Evolutionary conservation across 2,329 filamentous ascomycete species (phyloP), one percentile per base, ranked within the genome.

Genomic region (Botryotinia globosa): DNA sequence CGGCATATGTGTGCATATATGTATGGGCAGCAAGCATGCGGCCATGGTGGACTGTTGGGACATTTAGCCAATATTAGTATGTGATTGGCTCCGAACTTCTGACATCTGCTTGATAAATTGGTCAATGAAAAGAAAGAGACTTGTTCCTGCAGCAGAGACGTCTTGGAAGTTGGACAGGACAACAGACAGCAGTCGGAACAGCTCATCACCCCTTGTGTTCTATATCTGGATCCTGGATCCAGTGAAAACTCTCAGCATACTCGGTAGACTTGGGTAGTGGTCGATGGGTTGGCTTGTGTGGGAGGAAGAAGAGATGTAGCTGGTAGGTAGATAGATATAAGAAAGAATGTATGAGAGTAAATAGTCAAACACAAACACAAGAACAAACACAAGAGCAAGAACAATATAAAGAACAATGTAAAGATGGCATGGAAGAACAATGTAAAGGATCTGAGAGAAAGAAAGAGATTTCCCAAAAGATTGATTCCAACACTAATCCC

Each of bases 401-500:
- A n/a, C n/a, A n/a, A n/a, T n/a, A n/a, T n/a, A n/a, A 22, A 10
- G 44, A 48, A 48, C 48, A 68, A 68, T 68, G 16, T 44, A 34
- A 68, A 45, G 44, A 45, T 20, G 44, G 44, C 18, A 45, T 45
- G 7, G 62, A 25, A 25, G 39, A 48, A 65, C 44, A 48, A 42
- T 65, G 48, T 32, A 6, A 66, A 66, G 44, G 9, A 18, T 12
- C 12, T n/a, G 25, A 20, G 1, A 44, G 51, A 56, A 69, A 58
- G 66, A 29, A 16, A 69, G 44, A 44, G 51, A 59, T 69, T 69
- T 69, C 44, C 20, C 6, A 20, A 51, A 37, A 67, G 51, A 69
- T 69, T 16, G 8, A 14, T 9, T 0, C 22, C 12, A 4, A 56
- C 34, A 3, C 65, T 67, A 67, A 56, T 4, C 65, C n/a, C 12